Base-by-base conservation (phyloP, 257 asterid genomes). In the Solanum appendiculatum region DNA sequence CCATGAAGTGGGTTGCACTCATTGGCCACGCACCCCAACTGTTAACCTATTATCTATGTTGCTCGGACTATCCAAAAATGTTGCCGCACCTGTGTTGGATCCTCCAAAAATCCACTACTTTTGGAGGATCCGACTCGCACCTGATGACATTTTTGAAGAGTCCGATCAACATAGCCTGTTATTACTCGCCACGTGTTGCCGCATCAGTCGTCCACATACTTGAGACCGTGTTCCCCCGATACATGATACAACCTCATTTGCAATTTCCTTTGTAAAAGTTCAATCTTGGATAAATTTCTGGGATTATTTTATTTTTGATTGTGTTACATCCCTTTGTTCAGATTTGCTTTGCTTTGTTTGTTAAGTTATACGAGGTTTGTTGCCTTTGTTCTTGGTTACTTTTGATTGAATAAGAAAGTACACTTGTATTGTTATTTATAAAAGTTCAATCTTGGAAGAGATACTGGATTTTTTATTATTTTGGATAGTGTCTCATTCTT, bases 281-380 rank as follows among this genome's bases (percentile, higher is more conserved):
- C 9, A 69, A 33, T n/a, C 87, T 42, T 68, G 18, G 63, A n/a
- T 29, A 31, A 12, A 20, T 42, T 85, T 27, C 11, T 1, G n/a
- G 42, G 39, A 16, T 15, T 31, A 15, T 31, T 40, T 2, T 4
- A 12, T 42, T 69, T 42, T 85, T 68, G 33, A 44, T 44, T 68
- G 80, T 85, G 42, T 25, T 14, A 13, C 13, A 39, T 77, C 60
- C 58, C 12, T 10, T 77, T 70, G 25, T 70, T 34, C 44, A 70
- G 44, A 70, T 33, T 70, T 72, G 82, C 7, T 66, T 66, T 27
- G 73, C 21, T 51, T 51, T 51, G 58, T 44, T 33, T n/a, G 18
- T 39, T 91, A 69, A 87, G 39, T 77, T 51, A 10, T 42, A 94
- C 97, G 96, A 96, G 90, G 98, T 87, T 31, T 84, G 11, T 12